phyloP scores from a whole-genome alignment of 768 basidiomycete genomes.

The Suillus fuscotomentosus region DNA sequence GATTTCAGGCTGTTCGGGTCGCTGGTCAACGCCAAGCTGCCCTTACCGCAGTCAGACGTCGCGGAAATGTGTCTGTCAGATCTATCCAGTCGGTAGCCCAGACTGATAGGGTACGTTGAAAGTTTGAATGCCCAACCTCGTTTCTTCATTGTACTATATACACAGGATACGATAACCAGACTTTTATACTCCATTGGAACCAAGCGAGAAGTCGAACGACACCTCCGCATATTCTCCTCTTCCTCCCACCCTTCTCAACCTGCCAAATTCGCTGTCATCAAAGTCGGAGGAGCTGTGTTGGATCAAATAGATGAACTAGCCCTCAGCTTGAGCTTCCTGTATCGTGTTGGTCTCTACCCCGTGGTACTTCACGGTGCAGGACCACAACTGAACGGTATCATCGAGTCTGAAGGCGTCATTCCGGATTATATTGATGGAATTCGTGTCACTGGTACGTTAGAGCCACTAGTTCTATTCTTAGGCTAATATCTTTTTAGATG shows the following conservation, averaged over 20 bases:
- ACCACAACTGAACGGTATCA: conserved; percentile 91
- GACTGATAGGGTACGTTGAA: conserved; percentile 65
- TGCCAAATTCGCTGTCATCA: conserved; percentile 97
- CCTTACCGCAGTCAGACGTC: conserved; percentile 38
- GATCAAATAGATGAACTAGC: conserved; percentile 92
- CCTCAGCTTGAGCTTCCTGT: conserved; percentile 92
- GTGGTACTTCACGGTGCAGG: conserved; percentile 96
- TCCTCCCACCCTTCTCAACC: conserved; percentile 86
- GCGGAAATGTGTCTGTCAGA: conserved; percentile 34
- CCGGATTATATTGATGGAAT: conserved; percentile 99
- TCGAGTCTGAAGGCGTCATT: conserved; percentile 88
- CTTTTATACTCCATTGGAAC: conserved; percentile 96
- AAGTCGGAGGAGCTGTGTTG: conserved; percentile 95
- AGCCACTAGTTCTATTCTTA: neutral
- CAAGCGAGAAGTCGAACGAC: conserved; percentile 96
- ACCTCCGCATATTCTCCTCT: conserved; percentile 97
- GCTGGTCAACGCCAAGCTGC: conserved; percentile 42
- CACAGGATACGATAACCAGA: conserved; percentile 93
- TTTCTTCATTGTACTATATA: neutral
- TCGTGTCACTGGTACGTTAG: conserved; percentile 76
- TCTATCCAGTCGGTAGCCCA: conserved; percentile 64
- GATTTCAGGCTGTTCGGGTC: conserved; percentile 44
- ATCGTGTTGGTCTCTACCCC: conserved; percentile 96
- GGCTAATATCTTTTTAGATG: conserved; percentile 47
- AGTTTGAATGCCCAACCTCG: neutral